A percentile compares a stretch with the other conserved stretches of the same genome.
phyloP scores from a whole-genome alignment of 768 basidiomycete genomes.

The Termitomyces titanicus region DNA sequence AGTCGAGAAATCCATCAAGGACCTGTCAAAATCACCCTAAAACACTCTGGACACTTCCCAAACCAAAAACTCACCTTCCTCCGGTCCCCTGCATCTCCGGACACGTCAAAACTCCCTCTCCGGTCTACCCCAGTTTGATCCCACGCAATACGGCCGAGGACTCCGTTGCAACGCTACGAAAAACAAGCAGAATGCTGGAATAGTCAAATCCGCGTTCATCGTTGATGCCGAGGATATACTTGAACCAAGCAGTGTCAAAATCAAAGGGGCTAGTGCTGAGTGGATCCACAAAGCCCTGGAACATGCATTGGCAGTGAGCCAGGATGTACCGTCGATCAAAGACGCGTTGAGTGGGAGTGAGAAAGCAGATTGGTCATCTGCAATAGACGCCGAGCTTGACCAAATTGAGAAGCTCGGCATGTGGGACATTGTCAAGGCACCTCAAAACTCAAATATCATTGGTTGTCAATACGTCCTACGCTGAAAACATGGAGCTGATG shows the following conservation, averaged over 20 bases:
- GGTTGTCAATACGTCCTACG: conserved; percentile 12
- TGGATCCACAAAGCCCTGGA: background rate
- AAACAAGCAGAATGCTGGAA: too few relatives aligned
- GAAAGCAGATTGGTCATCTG: conserved; percentile 13
- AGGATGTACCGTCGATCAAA: background rate
- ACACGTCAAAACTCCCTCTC: conserved; percentile 1
- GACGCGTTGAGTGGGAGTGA: background rate
- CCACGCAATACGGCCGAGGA: too few relatives aligned
- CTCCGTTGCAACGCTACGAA: too few relatives aligned
- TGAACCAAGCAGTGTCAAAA: background rate
- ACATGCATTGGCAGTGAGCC: background rate
- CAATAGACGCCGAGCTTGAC: conserved; percentile 15
- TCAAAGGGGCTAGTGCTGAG: background rate
- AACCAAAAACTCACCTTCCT: background rate
- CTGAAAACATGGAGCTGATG: conserved; percentile 17
- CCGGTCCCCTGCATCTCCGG: background rate
- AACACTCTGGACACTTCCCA: background rate
- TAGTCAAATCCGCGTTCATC: background rate
- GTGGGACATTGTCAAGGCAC: conserved; percentile 10
- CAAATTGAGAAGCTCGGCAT: conserved; percentile 3
- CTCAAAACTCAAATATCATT: conserved; percentile 15
- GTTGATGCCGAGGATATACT: background rate
- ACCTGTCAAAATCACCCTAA: background rate
- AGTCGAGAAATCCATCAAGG: background rate
- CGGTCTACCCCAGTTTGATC: too few relatives aligned